A percentile compares a stretch with the other conserved stretches of the same genome.
phyloP scores from a whole-genome alignment of 768 basidiomycete genomes.

The Russula lepida region DNA sequence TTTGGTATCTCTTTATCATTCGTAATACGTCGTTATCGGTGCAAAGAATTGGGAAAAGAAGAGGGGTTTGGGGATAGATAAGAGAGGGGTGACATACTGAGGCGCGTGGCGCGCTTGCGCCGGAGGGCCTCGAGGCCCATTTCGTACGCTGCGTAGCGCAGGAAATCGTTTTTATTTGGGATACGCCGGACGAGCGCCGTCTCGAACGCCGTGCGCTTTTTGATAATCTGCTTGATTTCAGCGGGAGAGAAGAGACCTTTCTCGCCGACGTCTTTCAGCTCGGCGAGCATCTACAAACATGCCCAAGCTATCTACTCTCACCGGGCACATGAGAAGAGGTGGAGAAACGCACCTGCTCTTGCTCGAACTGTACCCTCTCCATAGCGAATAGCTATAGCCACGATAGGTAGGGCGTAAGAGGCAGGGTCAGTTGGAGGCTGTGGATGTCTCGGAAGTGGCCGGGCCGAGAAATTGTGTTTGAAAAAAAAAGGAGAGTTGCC shows the following conservation, averaged over 20 bases:
- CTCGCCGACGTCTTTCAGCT: constrained; percentile 87
- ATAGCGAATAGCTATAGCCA: constrained; percentile 32
- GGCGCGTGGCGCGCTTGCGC: constrained; percentile 60
- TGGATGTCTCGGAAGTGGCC: not conserved
- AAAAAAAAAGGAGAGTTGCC: not conserved
- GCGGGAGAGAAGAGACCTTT: constrained; percentile 77
- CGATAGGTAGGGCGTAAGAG: not conserved
- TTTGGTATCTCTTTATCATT: constrained; percentile 7
- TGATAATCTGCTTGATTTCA: constrained; percentile 80
- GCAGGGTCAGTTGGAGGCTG: not conserved
- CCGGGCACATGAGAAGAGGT: not conserved
- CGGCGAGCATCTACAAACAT: constrained; percentile 67
- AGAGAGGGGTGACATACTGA: constrained; percentile 43
- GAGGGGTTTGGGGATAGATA: not conserved
- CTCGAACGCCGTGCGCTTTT: constrained; percentile 77
- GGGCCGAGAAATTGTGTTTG: not conserved
- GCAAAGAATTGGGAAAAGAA: not conserved
- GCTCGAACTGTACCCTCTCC: constrained; percentile 92
- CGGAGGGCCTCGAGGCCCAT: constrained; percentile 79
- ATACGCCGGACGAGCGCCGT: constrained; percentile 73
- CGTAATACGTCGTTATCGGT: too few relatives aligned
- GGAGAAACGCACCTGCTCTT: constrained; percentile 59
- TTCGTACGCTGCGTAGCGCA: constrained; percentile 89
- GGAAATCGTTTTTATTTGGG: constrained; percentile 78
- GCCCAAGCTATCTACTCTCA: not conserved